A percentile compares a stretch with the other conserved stretches of the same genome.
phyloP scores from a whole-genome alignment of 352 stramenopile genomes.

The Aphanomyces cochlioides region DNA sequence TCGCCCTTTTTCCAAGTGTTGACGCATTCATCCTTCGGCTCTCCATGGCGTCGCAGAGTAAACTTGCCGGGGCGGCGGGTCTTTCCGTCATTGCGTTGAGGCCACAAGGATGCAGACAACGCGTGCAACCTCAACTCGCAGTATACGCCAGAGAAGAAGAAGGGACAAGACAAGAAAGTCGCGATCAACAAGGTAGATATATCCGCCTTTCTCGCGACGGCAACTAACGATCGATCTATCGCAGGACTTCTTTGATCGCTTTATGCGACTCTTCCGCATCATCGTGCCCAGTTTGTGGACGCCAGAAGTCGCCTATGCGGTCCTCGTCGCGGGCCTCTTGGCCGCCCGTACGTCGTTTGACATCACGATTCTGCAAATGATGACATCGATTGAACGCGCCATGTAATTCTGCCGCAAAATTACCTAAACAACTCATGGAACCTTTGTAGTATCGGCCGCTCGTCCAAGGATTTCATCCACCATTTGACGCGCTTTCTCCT shows the following conservation, averaged over 20 bases:
- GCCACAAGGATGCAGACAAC: constrained; percentile 49
- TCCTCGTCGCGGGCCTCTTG: constrained; percentile 58
- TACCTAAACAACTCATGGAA: not conserved
- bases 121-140: constrained; percentile 53
- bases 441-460: constrained; percentile 54
- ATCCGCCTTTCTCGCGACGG: not conserved
- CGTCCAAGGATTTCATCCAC: constrained; percentile 51
- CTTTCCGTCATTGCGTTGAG: constrained; percentile 40
- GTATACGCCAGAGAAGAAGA: constrained; percentile 68
- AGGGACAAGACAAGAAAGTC: constrained; percentile 58
- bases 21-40: not conserved
- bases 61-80: constrained; percentile 19
- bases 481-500: constrained; percentile 71
- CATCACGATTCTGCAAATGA: constrained; percentile 69
- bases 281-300: constrained; percentile 66
- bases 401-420: constrained; percentile 41
- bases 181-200: constrained; percentile 53
- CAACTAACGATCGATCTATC: not conserved
- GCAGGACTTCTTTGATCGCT: constrained; percentile 56
- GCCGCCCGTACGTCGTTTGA: constrained; percentile 71
- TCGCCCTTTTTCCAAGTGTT: not conserved
- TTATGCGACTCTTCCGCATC: constrained; percentile 64
- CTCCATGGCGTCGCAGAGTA: constrained; percentile 23
- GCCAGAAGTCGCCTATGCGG: constrained; percentile 62
- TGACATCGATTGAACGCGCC: constrained; percentile 67